These are phyloP conservation scores for Ampelomyces quisqualis DNA, from an alignment of 2,329 filamentous ascomycete species.

Conservation along the genomic window DNA sequence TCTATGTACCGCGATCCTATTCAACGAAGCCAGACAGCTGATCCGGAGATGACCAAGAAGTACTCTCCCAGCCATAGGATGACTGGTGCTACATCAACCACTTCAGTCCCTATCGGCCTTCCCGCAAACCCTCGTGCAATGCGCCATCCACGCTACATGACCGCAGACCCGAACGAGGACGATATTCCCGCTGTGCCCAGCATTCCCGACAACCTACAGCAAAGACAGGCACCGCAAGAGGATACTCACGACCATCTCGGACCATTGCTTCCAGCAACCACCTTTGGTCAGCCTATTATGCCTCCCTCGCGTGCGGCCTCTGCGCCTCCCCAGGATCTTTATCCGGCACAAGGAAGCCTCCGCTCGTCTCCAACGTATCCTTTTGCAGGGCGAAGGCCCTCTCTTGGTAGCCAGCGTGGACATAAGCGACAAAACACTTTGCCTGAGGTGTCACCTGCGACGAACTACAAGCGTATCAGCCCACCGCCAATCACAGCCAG, in stretches of 20 bases:
- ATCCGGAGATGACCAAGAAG: slow-evolving; percentile 53
- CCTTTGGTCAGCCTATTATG: slow-evolving; percentile 46
- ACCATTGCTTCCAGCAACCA: slow-evolving; percentile 51
- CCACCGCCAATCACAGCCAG: slow-evolving; percentile 51
- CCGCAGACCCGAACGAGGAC: slow-evolving; percentile 55
- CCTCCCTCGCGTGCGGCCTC: slow-evolving; percentile 48
- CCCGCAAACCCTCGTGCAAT: slow-evolving; percentile 90
- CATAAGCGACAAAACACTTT: slow-evolving; percentile 49
- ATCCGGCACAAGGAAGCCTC: slow-evolving; percentile 18
- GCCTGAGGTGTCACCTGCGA: slow-evolving; percentile 36
- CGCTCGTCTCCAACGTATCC: slow-evolving; percentile 31
- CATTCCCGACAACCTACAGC: slow-evolving; percentile 53
- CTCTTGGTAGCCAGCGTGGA: slow-evolving; percentile 36
- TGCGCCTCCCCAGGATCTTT: slow-evolving; percentile 50
- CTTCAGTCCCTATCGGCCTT: slow-evolving; percentile 67
- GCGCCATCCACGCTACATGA: slow-evolving; percentile 72
- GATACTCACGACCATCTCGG: slow-evolving; percentile 48
- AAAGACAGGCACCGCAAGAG: slow-evolving; percentile 22
- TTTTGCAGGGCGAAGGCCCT: slow-evolving; percentile 39
- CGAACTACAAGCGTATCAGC: slow-evolving; percentile 43
- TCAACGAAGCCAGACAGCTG: slow-evolving; percentile 65
- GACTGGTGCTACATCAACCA: slow-evolving; percentile 47
- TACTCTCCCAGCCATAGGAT: slow-evolving; percentile 39
- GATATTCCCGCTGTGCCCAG: slow-evolving; percentile 56
- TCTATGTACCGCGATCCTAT: slow-evolving; percentile 41